Base-by-base conservation (phyloP, 345 rosid species). In the Gossypium bickii region DNA sequence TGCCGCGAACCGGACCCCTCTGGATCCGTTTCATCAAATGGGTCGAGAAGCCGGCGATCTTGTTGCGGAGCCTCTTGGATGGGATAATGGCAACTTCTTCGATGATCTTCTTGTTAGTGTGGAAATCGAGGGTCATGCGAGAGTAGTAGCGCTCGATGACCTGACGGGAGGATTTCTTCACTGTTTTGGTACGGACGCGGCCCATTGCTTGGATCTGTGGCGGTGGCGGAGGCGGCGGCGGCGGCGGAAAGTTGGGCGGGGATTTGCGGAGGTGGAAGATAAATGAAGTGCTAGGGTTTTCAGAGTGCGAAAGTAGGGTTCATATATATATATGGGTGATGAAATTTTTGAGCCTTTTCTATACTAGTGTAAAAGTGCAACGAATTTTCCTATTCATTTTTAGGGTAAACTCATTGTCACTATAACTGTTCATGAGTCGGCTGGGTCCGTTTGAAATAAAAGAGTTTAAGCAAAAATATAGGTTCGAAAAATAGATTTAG, bases 71-170 rank as follows among this genome's bases (percentile, higher is more conserved):
- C 64, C 64, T 27, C 43, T 60, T 60, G 41, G 64, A 60, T 25
- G 64, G 64, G 41, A 60, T 60, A 16, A 60, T 60, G 17, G 64
- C 64, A 25, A 60, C 64, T 13, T 60, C 64, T 60, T 60, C 64
- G 64, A 60, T 60, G n/a, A 60, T 60, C 64, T 60, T 60, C 88
- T 91, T 91, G 85, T 91, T 91, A 25, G 94, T 91, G 84, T 91
- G 92, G 86, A 91, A 91, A 62, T 60, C 64, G 10, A 60, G 64
- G 38, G 64, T 60, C 64, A 60, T 60, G 64, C 64, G 64, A 13
- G 64, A 60, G 64, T 60, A 60, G 64, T 60, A 60, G 8, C 64
- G 41, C 41, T 60, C 64, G 64, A 60, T 60, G 7, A 60, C 64
- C 41, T 60, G 64, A 60, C 64, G 64, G 64, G 64, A 60, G 7